Percentiles rank a stretch among this genome's conserved stretches.
Evolutionary conservation across 192 early-diverging fungal genomes (phyloP).

Genomic region (Coemansia sp.): DNA sequence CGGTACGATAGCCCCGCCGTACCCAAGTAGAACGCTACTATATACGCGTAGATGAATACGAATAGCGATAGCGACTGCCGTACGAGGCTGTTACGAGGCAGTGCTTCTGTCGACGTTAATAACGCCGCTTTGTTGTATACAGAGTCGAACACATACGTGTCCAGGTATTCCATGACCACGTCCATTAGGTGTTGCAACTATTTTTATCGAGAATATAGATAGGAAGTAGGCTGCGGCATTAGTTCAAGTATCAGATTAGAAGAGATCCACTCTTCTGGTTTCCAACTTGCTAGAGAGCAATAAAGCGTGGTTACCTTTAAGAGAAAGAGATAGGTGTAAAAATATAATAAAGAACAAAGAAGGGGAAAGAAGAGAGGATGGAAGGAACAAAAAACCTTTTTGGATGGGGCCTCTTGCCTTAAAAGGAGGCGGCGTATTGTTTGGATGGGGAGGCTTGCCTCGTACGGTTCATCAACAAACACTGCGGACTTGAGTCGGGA

Average conservation of each 20-base stretch:
- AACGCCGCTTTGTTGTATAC: slow-evolving; percentile 60
- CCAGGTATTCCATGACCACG: slow-evolving; percentile 61
- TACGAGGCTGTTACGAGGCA: slow-evolving; percentile 62
- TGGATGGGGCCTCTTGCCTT: background rate
- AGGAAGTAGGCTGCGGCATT: background rate
- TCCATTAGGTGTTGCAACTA: slow-evolving; percentile 58
- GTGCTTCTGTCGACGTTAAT: slow-evolving; percentile 46
- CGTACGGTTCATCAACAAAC: background rate
- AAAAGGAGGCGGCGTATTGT: background rate
- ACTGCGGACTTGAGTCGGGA: background rate
- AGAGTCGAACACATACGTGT: slow-evolving; percentile 65
- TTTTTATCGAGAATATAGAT: background rate
- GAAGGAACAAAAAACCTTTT: background rate
- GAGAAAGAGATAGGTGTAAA: slow-evolving; percentile 14
- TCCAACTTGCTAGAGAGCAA: background rate
- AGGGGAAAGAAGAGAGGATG: background rate
- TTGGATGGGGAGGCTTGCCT: background rate
- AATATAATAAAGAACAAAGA: slow-evolving; percentile 11
- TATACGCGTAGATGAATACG: slow-evolving; percentile 71
- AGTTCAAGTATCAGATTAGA: background rate
- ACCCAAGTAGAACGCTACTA: slow-evolving; percentile 77
- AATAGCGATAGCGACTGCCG: slow-evolving; percentile 78
- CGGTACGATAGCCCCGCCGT: slow-evolving; percentile 79
- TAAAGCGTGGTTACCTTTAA: background rate
- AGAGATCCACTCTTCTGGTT: background rate